Percentiles rank a stretch among this genome's conserved stretches.
These are phyloP conservation scores for Talaromyces atroroseus DNA, from an alignment of 2,329 filamentous ascomycete species.

Conservation along the genomic window DNA sequence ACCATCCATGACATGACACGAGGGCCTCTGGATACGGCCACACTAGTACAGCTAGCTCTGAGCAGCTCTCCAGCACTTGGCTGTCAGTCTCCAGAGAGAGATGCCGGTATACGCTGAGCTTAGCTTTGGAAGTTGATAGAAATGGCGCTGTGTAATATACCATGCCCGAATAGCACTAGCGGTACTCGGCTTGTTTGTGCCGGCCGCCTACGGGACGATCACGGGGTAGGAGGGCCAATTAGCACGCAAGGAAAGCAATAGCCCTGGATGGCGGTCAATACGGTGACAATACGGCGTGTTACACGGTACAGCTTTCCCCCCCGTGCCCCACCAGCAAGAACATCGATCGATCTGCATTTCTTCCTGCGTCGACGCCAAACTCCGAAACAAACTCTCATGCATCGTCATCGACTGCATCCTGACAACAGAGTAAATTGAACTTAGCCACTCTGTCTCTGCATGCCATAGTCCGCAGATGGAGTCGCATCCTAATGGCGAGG, in stretches of 20 bases:
- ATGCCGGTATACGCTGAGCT: background rate
- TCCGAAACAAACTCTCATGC: background rate
- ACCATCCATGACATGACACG: too few species aligned
- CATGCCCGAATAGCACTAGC: background rate
- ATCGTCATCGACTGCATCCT: background rate
- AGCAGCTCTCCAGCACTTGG: too few species aligned
- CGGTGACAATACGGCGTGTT: background rate
- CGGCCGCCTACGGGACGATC: background rate
- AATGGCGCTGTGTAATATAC: background rate
- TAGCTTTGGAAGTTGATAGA: too few species aligned
- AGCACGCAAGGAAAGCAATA: background rate
- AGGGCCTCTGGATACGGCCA: too few species aligned
- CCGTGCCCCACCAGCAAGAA: background rate
- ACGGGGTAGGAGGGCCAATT: background rate
- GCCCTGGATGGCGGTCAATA: background rate
- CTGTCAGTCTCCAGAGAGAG: too few species aligned
- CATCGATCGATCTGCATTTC: background rate
- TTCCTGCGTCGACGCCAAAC: background rate
- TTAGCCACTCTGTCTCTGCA: background rate
- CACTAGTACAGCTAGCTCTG: too few species aligned
- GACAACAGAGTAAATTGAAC: background rate
- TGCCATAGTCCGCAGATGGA: constrained; percentile 2
- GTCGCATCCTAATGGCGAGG: background rate
- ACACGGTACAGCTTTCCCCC: background rate
- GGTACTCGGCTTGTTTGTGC: background rate